Evolutionary conservation across 2,329 filamentous ascomycete species (phyloP).

Genomic region (Fusarium sp.): DNA sequence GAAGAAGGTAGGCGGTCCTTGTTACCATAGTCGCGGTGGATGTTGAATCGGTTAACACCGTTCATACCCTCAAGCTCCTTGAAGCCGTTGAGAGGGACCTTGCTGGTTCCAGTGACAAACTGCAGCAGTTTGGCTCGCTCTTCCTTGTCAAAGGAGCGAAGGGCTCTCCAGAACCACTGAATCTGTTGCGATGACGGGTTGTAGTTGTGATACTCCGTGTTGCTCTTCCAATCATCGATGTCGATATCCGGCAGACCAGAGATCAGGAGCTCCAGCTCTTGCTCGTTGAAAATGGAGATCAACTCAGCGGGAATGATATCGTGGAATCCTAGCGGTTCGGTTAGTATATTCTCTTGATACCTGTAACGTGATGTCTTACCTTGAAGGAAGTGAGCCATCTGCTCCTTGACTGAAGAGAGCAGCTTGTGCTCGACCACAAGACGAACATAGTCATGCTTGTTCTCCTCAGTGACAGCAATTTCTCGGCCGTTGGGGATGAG

Average conservation of each 20-base stretch:
- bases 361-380: constrained; percentile 57
- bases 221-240: constrained; percentile 98
- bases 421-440: constrained; percentile 94
- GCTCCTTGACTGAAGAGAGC: constrained; percentile 88
- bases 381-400: constrained; percentile 90
- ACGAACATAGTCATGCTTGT: constrained; percentile 97
- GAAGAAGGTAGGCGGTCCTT: constrained; percentile 95
- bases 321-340: constrained; percentile 75
- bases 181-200: constrained; percentile 93
- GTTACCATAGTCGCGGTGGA: constrained; percentile 95
- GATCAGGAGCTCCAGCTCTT: constrained; percentile 94
- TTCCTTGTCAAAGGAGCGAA: constrained; percentile 98
- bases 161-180: constrained; percentile 99
- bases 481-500: constrained; percentile 87
- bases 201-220: constrained; percentile 99
- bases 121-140: constrained; percentile 96
- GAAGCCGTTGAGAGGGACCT: constrained; percentile 97
- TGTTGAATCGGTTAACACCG: constrained; percentile 96
- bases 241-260: constrained; percentile 97
- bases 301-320: constrained; percentile 96
- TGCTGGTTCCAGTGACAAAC: constrained; percentile 97
- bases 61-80: constrained; percentile 99
- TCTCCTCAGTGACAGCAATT: constrained; percentile 93
- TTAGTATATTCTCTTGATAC: not conserved
- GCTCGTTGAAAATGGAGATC: constrained; percentile 97